Evolutionary conservation across 202 grass and related monocot species (phyloP).

Genomic region (Panicum hallii): DNA sequence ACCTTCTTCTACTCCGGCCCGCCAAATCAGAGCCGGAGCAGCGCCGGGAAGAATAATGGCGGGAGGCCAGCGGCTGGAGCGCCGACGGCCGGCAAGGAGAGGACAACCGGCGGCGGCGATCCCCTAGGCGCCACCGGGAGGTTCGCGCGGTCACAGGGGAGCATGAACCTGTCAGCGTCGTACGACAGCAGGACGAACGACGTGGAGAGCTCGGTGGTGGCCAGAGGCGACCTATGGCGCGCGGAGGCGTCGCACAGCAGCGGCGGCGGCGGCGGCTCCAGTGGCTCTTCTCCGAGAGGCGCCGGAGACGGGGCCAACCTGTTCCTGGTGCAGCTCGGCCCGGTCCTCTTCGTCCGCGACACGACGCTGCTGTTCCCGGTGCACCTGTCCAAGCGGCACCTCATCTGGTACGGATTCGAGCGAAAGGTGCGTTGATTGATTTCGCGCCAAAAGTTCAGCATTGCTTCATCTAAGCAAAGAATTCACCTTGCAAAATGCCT

Average conservation of each 20-base stretch:
- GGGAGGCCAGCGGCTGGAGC: not conserved
- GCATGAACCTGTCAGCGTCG: constrained; percentile 61
- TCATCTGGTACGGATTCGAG: constrained; percentile 82
- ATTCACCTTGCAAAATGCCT: not conserved
- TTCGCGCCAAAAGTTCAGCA: not conserved
- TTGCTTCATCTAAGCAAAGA: not conserved
- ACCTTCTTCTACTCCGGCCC: constrained; percentile 27
- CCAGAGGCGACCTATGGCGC: constrained; percentile 68
- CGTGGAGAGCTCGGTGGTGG: constrained; percentile 74
- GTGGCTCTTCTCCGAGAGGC: not conserved
- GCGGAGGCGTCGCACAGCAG: constrained; percentile 68
- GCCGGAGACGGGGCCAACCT: constrained; percentile 28
- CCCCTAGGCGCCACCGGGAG: constrained; percentile 8
- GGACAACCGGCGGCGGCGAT: not conserved
- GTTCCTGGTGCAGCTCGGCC: constrained; percentile 75
- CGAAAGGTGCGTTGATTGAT: constrained; percentile 53
- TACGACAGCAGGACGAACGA: constrained; percentile 70
- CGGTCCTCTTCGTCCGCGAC: constrained; percentile 73
- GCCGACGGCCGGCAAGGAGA: not conserved
- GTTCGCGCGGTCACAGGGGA: constrained; percentile 54
- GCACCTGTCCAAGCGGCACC: constrained; percentile 72
- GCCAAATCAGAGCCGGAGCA: not conserved
- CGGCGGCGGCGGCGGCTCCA: not conserved
- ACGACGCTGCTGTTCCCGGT: constrained; percentile 69
- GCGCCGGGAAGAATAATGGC: not conserved